Evolutionary conservation across 306 rosid species (phyloP).

Genomic region (Glycine soja): DNA sequence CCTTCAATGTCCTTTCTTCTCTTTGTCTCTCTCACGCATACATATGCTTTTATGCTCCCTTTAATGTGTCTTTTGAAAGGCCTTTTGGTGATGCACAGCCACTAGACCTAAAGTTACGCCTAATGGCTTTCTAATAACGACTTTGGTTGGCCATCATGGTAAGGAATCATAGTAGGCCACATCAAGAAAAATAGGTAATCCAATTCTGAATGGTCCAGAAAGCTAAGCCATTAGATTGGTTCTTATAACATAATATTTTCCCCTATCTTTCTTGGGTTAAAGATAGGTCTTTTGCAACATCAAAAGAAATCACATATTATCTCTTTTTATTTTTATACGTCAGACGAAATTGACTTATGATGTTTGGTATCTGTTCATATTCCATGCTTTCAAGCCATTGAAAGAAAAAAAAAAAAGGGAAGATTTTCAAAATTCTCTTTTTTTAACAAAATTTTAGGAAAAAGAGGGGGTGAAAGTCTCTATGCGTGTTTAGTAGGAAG

Average conservation of each 20-base stretch:
- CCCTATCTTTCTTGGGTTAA: background rate
- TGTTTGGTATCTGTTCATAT: slow-evolving; percentile 32
- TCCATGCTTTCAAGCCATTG: background rate
- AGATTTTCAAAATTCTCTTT: background rate
- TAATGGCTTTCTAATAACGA: slow-evolving; percentile 1
- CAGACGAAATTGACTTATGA: slow-evolving; percentile 28
- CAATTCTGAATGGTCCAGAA: slow-evolving; percentile 7
- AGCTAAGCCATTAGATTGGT: slow-evolving; percentile 37
- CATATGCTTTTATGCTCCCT: slow-evolving; percentile 39
- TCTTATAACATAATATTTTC: background rate
- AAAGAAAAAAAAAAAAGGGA: background rate
- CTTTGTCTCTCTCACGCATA: slow-evolving; percentile 5
- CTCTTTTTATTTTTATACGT: background rate
- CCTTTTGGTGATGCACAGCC: slow-evolving; percentile 58
- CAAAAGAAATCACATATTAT: slow-evolving; percentile 8
- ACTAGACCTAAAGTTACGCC: slow-evolving; percentile 37
- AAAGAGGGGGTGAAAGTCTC: background rate
- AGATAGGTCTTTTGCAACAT: background rate
- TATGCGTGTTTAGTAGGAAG: no score
- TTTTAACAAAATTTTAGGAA: background rate
- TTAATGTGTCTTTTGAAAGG: slow-evolving; percentile 54
- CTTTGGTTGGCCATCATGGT: background rate
- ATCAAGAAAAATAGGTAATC: slow-evolving; percentile 2
- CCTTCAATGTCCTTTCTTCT: background rate
- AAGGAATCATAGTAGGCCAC: slow-evolving; percentile 42